Conservation (phyloP, 1,284 basidiomycete species). For the Ceratobasidium sp. region DNA sequence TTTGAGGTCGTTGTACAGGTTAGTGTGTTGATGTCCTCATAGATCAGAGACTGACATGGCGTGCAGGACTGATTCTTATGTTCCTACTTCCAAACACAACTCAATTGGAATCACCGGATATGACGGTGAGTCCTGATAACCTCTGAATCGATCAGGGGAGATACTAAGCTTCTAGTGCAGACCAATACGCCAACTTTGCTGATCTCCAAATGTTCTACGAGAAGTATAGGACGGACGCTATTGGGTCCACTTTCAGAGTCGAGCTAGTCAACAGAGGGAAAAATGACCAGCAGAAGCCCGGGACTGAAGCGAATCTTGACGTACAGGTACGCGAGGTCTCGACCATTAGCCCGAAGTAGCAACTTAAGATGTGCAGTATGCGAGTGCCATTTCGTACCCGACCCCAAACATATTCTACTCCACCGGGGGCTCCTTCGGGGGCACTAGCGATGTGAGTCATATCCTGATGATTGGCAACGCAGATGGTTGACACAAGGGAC, state of each 20-base stretch:
- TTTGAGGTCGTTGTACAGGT: conserved; percentile 70
- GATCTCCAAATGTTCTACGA: conserved; percentile 48
- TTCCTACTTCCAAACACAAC: conserved; percentile 65
- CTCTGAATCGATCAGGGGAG: neutral
- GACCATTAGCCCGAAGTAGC: no score
- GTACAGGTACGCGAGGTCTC: conserved; percentile 53
- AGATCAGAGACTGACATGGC: no score
- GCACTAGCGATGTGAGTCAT: no score
- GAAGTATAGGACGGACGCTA: conserved; percentile 53
- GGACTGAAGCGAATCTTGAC: conserved; percentile 54
- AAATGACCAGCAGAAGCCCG: neutral
- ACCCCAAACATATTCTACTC: conserved; percentile 53
- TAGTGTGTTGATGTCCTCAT: neutral
- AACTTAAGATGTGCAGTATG: conserved; percentile 60
- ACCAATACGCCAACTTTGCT: conserved; percentile 43
- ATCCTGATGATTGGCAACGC: conserved; percentile 63
- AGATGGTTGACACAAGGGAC: conserved; percentile 71
- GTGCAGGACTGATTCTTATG: conserved; percentile 61
- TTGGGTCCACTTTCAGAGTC: conserved; percentile 51
- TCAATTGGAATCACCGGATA: conserved; percentile 72
- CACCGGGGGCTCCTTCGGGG: conserved; percentile 47
- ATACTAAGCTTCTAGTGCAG: neutral
- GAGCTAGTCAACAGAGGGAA: conserved; percentile 50
- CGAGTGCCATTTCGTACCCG: conserved; percentile 47
- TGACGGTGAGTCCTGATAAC: conserved; percentile 59